Conservation (phyloP, 2,329 filamentous ascomycete species). For the Colletotrichum gigasporum region DNA sequence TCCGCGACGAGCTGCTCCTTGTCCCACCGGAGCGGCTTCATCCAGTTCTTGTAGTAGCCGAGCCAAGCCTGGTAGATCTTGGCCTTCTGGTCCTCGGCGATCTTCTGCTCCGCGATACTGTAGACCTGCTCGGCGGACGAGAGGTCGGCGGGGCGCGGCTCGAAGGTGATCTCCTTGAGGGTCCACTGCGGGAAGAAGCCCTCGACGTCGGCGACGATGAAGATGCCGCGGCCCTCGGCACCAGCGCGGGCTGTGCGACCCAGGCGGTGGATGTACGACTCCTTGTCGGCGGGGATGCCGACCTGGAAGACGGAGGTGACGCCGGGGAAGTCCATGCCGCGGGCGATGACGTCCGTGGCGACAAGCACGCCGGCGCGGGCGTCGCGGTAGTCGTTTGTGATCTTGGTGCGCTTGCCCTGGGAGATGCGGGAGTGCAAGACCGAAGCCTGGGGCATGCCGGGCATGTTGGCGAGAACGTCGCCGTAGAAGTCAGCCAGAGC, state of each 20-base stretch:
- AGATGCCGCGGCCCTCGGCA: conserved; percentile 69
- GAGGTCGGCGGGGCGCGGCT: conserved; percentile 56
- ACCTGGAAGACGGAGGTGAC: conserved; percentile 74
- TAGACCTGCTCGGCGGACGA: conserved; percentile 49
- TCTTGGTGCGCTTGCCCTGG: conserved; percentile 59
- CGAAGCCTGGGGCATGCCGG: conserved; percentile 53
- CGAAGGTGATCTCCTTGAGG: conserved; percentile 63
- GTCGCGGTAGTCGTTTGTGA: conserved; percentile 71
- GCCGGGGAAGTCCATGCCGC: conserved; percentile 78
- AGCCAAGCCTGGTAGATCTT: conserved; percentile 67
- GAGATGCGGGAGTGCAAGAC: conserved; percentile 61
- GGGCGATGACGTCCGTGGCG: conserved; percentile 76
- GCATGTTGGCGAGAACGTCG: conserved; percentile 50
- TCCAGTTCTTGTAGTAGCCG: conserved; percentile 63
- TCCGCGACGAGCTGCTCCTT: conserved; percentile 56
- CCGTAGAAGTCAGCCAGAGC: conserved; percentile 61
- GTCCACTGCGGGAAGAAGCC: conserved; percentile 58
- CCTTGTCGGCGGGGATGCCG: conserved; percentile 66
- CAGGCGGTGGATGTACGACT: conserved; percentile 74
- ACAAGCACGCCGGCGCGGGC: conserved; percentile 64
- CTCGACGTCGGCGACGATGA: conserved; percentile 65
- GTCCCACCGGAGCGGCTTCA: conserved; percentile 55
- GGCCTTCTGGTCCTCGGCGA: conserved; percentile 55
- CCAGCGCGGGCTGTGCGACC: conserved; percentile 74
- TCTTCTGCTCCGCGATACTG: conserved; percentile 45